phyloP scores from a whole-genome alignment of 371 early-diverging fungal genomes.

The Lichtheimia ramosa region DNA sequence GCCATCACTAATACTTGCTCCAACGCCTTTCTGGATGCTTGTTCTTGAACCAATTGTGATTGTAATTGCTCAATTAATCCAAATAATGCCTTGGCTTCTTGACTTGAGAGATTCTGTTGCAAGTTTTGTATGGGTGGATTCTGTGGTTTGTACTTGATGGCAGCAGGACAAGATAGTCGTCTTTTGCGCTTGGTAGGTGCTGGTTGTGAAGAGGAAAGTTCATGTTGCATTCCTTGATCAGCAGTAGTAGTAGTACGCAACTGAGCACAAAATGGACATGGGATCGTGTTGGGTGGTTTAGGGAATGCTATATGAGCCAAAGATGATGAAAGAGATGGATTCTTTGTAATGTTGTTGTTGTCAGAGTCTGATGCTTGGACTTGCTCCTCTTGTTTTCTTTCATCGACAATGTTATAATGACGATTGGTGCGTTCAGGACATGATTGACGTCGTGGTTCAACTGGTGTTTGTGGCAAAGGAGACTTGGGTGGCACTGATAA shows the following conservation, averaged over 20 bases:
- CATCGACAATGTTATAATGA: too few relatives aligned
- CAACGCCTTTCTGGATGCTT: background rate
- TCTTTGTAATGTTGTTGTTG: background rate
- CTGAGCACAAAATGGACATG: background rate
- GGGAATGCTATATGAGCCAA: slow-evolving; percentile 1
- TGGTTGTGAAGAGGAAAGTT: slow-evolving; percentile 2
- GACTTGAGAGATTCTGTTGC: slow-evolving; percentile 1
- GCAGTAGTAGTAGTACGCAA: background rate
- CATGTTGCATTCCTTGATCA: background rate
- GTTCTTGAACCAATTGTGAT: background rate
- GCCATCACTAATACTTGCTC: background rate
- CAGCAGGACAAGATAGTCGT: slow-evolving; percentile 9
- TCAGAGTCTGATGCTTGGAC: background rate
- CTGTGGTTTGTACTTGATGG: slow-evolving; percentile 2
- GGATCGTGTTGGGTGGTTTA: background rate
- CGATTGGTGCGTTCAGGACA: too few relatives aligned
- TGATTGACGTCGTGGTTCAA: background rate
- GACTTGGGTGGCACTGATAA: background rate
- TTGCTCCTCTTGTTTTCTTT: background rate
- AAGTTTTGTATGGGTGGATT: background rate
- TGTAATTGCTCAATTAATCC: slow-evolving; percentile 5
- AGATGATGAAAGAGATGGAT: background rate
- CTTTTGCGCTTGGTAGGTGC: background rate
- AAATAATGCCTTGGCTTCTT: slow-evolving; percentile 4
- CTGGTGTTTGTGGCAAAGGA: background rate